Evolutionary conservation across 1,139 yeast genomes (phyloP), one percentile per base, ranked within the genome.

Genomic region (Taphrina pruni): DNA sequence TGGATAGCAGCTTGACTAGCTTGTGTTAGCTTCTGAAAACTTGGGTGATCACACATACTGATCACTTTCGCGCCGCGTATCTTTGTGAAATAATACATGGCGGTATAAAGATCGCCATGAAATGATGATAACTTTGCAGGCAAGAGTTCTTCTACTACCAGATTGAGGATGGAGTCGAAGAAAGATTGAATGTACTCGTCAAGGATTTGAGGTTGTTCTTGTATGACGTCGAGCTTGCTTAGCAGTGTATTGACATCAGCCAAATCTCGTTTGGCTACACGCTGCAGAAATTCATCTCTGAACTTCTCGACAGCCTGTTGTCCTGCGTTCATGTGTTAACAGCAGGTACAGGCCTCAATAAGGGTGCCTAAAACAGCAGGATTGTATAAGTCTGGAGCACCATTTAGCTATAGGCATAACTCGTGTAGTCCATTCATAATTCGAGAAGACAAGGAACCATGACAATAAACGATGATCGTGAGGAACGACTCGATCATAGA

Each of bases 61-160:
- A 89, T 80, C 17, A 83, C 81, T 76, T 89, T 89, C 72, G 85
- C 80, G 0, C 90, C 90, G 61, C 95, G 80, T 8, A 90, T 83
- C 75, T 88, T 89, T 51, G 87, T 80, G 39, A 90, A 79, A 12
- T 80, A 79, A 75, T 91, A 90, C 51, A 88, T 79, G 7, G 76
- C 70, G 6, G 73, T 70, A 26, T 35, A 58, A 8, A 52, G 55
- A 39, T 43, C 66, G 9, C 20, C 61, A n/a, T 12, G 11, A 41
- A 45, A 69, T 60, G 4, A 48, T 6, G 17, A 6, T 12, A 56
- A 12, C 17, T 41, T n/a, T 26, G 8, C 45, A 8, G 58, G 39
- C 14, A 20, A 46, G 20, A 64, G 48, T 11, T 35, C 54, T 8
- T 69, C 65, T 5, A 73, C 56, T 60, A 71, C 70, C 20, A 57